Evolutionary conservation across 1,284 basidiomycete species (phyloP).

Genomic region (Stereum hirsutum): DNA sequence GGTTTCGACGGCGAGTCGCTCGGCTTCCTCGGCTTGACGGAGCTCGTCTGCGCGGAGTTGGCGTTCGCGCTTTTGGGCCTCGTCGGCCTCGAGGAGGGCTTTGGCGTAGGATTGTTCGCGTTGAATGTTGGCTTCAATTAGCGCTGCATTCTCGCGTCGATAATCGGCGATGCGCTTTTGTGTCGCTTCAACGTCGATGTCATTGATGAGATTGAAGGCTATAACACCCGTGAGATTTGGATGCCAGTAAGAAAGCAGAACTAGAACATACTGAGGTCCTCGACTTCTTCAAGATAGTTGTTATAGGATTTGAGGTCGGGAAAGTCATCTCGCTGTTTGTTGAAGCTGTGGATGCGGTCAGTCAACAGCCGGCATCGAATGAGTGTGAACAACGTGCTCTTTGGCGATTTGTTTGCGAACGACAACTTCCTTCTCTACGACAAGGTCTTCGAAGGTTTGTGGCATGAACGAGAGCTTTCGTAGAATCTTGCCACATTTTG

Average conservation of each 20-base stretch:
- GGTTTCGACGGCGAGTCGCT: constrained; percentile 70
- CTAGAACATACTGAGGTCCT: constrained; percentile 75
- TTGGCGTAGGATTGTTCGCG: constrained; percentile 70
- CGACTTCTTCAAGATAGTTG: constrained; percentile 93
- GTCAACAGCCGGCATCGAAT: constrained; percentile 1
- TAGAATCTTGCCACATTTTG: constrained; percentile 84
- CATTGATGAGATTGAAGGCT: constrained; percentile 96
- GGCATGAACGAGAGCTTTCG: constrained; percentile 92
- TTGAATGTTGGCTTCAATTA: constrained; percentile 74
- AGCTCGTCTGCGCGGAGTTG: constrained; percentile 65
- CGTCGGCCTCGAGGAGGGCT: constrained; percentile 67
- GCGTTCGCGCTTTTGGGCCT: constrained; percentile 58
- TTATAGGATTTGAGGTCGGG: constrained; percentile 79
- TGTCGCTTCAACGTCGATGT: constrained; percentile 78
- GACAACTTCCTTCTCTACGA: constrained; percentile 94
- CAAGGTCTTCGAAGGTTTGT: constrained; percentile 95
- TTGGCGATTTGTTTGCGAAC: constrained; percentile 82
- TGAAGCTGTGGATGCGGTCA: constrained; percentile 55
- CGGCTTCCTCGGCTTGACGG: constrained; percentile 62
- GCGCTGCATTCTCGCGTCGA: constrained; percentile 69
- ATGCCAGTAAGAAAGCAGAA: constrained; percentile 2
- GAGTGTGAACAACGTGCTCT: constrained; percentile 37
- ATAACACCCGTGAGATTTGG: not conserved
- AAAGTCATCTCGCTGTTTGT: constrained; percentile 91
- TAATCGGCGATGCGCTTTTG: constrained; percentile 79